These are phyloP conservation scores for Eucalyptus regnans DNA, from an alignment of 345 rosid genomes.

Conservation along the genomic window DNA sequence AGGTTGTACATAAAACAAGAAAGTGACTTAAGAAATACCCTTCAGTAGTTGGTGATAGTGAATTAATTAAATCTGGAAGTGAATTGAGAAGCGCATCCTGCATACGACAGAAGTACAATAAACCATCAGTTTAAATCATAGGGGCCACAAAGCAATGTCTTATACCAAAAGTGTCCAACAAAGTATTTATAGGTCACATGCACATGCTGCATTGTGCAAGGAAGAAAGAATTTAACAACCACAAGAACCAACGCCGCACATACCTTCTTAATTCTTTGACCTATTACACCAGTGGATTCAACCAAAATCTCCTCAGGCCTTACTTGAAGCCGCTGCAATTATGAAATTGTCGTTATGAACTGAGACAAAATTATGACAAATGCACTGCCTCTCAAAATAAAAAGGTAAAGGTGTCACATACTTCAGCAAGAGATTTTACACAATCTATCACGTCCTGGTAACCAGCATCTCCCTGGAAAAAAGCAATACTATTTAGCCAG, in stretches of 20 bases:
- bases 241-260: neutral
- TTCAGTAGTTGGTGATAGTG: slow-evolving; percentile 43
- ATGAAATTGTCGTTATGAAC: neutral
- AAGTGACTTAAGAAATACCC: slow-evolving; percentile 31
- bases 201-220: neutral
- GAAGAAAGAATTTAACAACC: neutral
- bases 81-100: slow-evolving; percentile 76
- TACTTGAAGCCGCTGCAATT: slow-evolving; percentile 48
- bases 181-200: neutral
- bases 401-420: slow-evolving; percentile 1
- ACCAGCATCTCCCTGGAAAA: slow-evolving; percentile 86
- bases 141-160: neutral
- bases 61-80: slow-evolving; percentile 57
- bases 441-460: slow-evolving; percentile 77
- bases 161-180: neutral
- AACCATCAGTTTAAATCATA: neutral
- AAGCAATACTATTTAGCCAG: slow-evolving; percentile 1
- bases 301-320: slow-evolving; percentile 57
- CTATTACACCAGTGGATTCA: slow-evolving; percentile 94
- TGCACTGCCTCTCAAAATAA: neutral
- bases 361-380: neutral
- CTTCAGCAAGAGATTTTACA: slow-evolving; percentile 56
- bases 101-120: neutral
- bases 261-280: slow-evolving; percentile 91
- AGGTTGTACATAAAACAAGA: neutral